phyloP scores from a whole-genome alignment of 208 protist genomes.

The Crithidia bombi region DNA sequence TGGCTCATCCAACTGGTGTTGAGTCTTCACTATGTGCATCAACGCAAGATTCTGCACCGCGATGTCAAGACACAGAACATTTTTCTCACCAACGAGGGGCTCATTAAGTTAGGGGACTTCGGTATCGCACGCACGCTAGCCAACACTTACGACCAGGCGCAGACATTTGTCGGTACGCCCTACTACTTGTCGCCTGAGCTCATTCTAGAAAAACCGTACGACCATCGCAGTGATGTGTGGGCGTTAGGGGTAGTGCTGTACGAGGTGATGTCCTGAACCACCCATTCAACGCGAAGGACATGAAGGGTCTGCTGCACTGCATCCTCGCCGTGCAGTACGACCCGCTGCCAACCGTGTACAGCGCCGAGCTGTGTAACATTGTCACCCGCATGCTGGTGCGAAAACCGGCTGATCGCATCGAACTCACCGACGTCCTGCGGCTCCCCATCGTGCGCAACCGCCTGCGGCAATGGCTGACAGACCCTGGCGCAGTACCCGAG shows the following conservation, averaged over 20 bases:
- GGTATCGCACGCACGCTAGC: constrained; percentile 92
- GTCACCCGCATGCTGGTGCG: constrained; percentile 76
- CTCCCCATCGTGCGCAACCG: constrained; percentile 73
- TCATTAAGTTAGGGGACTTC: constrained; percentile 95
- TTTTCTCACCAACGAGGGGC: constrained; percentile 87
- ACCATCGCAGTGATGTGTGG: constrained; percentile 95
- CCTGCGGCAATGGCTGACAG: constrained; percentile 77
- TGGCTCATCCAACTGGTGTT: constrained; percentile 92
- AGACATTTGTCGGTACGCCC: constrained; percentile 94
- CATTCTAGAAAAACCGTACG: constrained; percentile 93
- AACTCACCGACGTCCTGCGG: constrained; percentile 72
- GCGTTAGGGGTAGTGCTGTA: constrained; percentile 92
- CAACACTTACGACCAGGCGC: constrained; percentile 91
- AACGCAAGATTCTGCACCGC: constrained; percentile 93
- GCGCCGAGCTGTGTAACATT: constrained; percentile 74
- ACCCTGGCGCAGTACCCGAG: constrained; percentile 56
- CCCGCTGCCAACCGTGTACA: constrained; percentile 75
- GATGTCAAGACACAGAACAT: constrained; percentile 95
- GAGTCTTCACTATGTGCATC: constrained; percentile 91
- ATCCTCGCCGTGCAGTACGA: constrained; percentile 90
- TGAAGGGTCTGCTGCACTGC: constrained; percentile 89
- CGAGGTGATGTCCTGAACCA: constrained; percentile 88
- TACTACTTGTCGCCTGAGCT: constrained; percentile 95
- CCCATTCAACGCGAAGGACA: constrained; percentile 90
- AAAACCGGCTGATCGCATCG: constrained; percentile 71